These are phyloP conservation scores for Leccinum cinnamomeum DNA, from an alignment of 1,284 basidiomycete genomes.

Conservation along the genomic window DNA sequence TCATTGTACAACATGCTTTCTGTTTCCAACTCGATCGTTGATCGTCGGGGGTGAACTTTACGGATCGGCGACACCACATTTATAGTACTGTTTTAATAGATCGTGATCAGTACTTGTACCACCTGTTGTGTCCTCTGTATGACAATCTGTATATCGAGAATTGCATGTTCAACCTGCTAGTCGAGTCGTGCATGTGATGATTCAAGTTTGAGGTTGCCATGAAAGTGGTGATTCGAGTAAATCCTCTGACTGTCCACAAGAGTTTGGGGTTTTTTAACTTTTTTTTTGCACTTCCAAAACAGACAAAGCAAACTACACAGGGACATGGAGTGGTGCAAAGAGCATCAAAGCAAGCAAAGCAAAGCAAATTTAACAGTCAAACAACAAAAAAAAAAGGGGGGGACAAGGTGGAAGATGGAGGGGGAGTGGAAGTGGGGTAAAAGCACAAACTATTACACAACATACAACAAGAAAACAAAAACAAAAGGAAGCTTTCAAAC, in stretches of 20 bases:
- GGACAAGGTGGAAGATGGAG: not conserved
- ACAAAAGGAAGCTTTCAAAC: slow-evolving; percentile 7
- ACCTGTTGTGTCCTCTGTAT: slow-evolving; percentile 24
- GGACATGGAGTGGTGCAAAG: not conserved
- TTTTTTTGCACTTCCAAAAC: slow-evolving; percentile 8
- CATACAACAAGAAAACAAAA: not conserved
- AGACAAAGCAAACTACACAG: slow-evolving; percentile 12
- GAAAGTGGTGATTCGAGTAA: not conserved
- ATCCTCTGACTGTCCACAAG: not conserved
- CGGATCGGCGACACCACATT: slow-evolving; percentile 14
- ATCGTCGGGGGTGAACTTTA: slow-evolving; percentile 8
- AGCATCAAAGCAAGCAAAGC: slow-evolving; percentile 1
- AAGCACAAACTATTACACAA: not conserved
- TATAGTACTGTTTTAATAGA: slow-evolving; percentile 18
- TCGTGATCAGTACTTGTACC: slow-evolving; percentile 20
- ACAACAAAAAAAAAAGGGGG: not conserved
- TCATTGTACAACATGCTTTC: slow-evolving; percentile 19
- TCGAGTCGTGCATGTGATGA: not conserved
- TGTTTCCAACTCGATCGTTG: slow-evolving; percentile 8
- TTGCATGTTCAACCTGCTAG: not conserved
- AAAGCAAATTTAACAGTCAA: not conserved
- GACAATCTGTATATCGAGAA: slow-evolving; percentile 15
- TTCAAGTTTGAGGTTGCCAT: no score
- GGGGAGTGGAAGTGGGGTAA: not conserved
- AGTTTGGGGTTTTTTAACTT: not conserved